These are phyloP conservation scores for Asclepias syriaca DNA, from an alignment of 257 asterid species.

Conservation along the genomic window DNA sequence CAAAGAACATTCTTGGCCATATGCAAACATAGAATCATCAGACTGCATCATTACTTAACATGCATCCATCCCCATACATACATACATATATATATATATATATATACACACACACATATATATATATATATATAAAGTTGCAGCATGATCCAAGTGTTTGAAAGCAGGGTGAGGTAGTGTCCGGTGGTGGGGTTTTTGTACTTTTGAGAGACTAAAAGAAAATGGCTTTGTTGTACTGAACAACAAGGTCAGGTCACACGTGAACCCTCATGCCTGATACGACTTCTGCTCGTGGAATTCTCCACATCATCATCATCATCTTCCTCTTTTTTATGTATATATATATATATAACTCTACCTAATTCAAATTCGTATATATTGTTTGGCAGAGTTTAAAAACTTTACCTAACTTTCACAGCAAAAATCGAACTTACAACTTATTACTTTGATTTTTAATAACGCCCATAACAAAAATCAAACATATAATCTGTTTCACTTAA, in stretches of 20 bases:
- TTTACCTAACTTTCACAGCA: no score
- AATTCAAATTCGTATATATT: no score
- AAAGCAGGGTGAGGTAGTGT: constrained; percentile 20
- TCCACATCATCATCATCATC: constrained; percentile 20
- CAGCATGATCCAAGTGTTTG: constrained; percentile 16
- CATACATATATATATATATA: neutral
- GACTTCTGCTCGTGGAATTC: constrained; percentile 19
- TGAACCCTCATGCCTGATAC: constrained; percentile 48
- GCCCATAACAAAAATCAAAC: no score
- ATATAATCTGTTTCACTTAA: no score
- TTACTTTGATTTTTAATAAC: no score
- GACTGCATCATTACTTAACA: neutral
- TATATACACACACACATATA: no score
- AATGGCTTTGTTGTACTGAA: constrained; percentile 20
- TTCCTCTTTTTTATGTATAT: no score
- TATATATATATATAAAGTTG: neutral
- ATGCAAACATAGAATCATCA: neutral
- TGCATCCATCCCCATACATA: neutral
- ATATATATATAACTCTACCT: no score
- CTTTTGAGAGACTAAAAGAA: constrained; percentile 8
- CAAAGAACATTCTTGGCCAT: constrained; percentile 4
- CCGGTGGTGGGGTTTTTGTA: constrained; percentile 29
- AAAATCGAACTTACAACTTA: no score
- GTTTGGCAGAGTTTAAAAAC: no score
- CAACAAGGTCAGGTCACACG: constrained; percentile 55